Evolutionary conservation across 345 rosid species (phyloP).

Genomic region (Durio zibethinus): DNA sequence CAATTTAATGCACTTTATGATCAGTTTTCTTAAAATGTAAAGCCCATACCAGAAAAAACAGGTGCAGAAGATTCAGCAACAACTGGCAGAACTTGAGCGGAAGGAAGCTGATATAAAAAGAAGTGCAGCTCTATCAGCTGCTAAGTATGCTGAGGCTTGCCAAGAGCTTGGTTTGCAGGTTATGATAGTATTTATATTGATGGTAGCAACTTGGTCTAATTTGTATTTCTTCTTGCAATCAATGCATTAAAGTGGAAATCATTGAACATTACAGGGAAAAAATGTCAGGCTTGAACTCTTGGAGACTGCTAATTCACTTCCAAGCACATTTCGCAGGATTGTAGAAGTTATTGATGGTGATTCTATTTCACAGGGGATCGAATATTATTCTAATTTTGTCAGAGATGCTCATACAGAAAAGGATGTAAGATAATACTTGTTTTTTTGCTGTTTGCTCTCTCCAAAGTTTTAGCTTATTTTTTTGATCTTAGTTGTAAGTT

Average conservation of each 20-base stretch:
- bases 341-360: slow-evolving; percentile 73
- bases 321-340: slow-evolving; percentile 66
- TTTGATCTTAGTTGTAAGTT: slow-evolving; percentile 1
- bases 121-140: slow-evolving; percentile 72
- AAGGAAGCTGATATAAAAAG: slow-evolving; percentile 90
- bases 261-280: slow-evolving; percentile 53
- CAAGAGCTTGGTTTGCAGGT: slow-evolving; percentile 98
- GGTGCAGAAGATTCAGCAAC: slow-evolving; percentile 93
- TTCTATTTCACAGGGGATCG: slow-evolving; percentile 62
- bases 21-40: slow-evolving; percentile 21
- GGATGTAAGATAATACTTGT: slow-evolving; percentile 53
- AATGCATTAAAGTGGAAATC: slow-evolving; percentile 1
- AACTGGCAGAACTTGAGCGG: slow-evolving; percentile 83
- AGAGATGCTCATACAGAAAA: slow-evolving; percentile 80
- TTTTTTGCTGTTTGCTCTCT: not conserved
- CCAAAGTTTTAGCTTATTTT: not conserved
- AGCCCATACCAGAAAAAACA: slow-evolving; percentile 94
- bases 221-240: slow-evolving; percentile 13
- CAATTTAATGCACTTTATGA: slow-evolving; percentile 1
- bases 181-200: not conserved
- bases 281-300: slow-evolving; percentile 88
- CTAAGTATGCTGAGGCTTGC: slow-evolving; percentile 85
- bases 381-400: slow-evolving; percentile 78
- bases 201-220: slow-evolving; percentile 17
- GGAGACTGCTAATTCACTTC: slow-evolving; percentile 88